Evolutionary conservation across 352 stramenopile genomes (phyloP).

Genomic region (Elongisporangium prolatum): DNA sequence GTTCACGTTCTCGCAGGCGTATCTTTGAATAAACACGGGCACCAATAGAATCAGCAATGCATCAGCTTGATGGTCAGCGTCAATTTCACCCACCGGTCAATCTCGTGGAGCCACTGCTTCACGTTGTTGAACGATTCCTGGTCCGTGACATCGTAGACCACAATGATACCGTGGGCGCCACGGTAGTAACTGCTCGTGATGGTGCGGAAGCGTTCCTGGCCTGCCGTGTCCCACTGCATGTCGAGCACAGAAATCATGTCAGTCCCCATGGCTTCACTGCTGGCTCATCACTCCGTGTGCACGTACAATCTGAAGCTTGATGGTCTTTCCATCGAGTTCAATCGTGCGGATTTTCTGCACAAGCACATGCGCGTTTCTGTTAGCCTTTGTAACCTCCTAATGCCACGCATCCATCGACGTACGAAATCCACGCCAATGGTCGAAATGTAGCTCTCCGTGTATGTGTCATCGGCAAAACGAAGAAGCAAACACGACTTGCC

Average conservation of each 20-base stretch:
- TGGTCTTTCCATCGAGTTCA: constrained; percentile 98
- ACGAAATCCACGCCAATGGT: constrained; percentile 99
- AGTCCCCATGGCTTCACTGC: neutral
- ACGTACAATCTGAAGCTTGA: constrained; percentile 99
- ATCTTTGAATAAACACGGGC: constrained; percentile 42
- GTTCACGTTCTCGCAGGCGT: constrained; percentile 95
- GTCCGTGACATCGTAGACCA: constrained; percentile 99
- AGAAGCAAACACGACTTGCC: constrained; percentile 99
- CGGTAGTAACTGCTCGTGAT: constrained; percentile 99
- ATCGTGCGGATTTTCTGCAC: constrained; percentile 98
- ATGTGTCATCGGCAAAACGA: constrained; percentile 99
- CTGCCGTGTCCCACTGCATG: constrained; percentile 97
- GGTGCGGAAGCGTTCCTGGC: constrained; percentile 99
- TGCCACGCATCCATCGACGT: constrained; percentile 36
- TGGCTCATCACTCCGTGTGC: no score
- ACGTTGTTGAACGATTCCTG: constrained; percentile 97
- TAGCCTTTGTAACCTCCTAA: constrained; percentile 10
- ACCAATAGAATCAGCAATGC: constrained; percentile 3
- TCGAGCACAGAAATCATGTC: neutral
- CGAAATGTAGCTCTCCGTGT: constrained; percentile 99
- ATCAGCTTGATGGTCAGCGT: neutral
- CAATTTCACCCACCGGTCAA: constrained; percentile 47
- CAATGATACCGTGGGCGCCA: constrained; percentile 98
- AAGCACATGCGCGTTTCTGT: constrained; percentile 4
- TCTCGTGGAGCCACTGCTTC: constrained; percentile 97